Evolutionary conservation across 192 early-diverging fungal genomes (phyloP).

Genomic region (Coemansia sp.): DNA sequence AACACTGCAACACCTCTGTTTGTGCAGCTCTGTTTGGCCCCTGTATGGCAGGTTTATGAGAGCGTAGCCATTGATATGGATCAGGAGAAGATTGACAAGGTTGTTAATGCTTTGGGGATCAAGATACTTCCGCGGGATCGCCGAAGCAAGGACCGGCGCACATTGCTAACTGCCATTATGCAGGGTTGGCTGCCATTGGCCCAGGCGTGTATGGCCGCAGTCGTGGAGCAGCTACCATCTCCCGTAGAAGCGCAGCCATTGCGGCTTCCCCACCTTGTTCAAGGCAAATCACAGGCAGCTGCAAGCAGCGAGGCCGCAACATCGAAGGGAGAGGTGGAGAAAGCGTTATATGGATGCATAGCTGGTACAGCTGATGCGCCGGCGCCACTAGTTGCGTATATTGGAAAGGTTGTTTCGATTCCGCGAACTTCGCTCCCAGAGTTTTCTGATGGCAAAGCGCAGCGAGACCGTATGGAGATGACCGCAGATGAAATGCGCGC

Average conservation of each 20-base stretch:
- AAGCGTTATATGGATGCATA: slow-evolving; percentile 76
- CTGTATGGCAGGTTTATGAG: slow-evolving; percentile 95
- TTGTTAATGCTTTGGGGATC: slow-evolving; percentile 81
- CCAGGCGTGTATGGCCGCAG: slow-evolving; percentile 78
- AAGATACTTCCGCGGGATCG: slow-evolving; percentile 92
- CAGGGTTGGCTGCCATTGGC: slow-evolving; percentile 95
- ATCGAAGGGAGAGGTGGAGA: slow-evolving; percentile 62
- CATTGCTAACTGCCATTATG: slow-evolving; percentile 79
- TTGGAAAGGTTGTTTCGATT: slow-evolving; percentile 94
- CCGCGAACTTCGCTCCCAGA: slow-evolving; percentile 71
- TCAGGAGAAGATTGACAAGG: slow-evolving; percentile 89
- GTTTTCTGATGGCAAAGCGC: slow-evolving; percentile 19
- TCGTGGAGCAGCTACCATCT: slow-evolving; percentile 86
- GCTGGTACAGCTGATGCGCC: slow-evolving; percentile 31
- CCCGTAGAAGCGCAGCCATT: slow-evolving; percentile 77
- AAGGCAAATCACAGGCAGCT: slow-evolving; percentile 28
- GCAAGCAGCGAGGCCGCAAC: slow-evolving; percentile 39
- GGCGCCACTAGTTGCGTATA: slow-evolving; percentile 77
- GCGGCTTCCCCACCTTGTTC: slow-evolving; percentile 78
- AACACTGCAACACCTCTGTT: slow-evolving; percentile 69
- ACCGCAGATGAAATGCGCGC: slow-evolving; percentile 91
- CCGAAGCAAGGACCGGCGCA: slow-evolving; percentile 76
- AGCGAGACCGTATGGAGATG: slow-evolving; percentile 65
- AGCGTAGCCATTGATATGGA: slow-evolving; percentile 64
- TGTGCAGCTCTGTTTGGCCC: slow-evolving; percentile 92